Base-by-base conservation (phyloP, 116 monocot genomes). In the Papilionanthe hybrid region DNA sequence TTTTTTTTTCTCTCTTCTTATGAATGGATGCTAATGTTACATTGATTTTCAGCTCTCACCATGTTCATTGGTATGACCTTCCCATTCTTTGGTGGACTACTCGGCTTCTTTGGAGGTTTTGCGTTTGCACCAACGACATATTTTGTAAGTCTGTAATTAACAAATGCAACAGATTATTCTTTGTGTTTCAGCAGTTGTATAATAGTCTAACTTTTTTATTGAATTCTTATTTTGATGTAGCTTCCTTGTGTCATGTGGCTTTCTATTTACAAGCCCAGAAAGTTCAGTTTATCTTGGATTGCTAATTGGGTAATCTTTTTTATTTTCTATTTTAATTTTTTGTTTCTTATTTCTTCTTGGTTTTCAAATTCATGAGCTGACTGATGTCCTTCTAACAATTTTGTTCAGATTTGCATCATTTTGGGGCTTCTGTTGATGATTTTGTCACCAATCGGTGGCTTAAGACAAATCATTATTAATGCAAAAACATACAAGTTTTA, bases 91-190 rank as follows among this genome's bases (percentile, higher is more conserved):
- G 78, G 88, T 27, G 90, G 91, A 18, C 87, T 93, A 7, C 85
- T 91, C 19, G 88, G 91, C 32, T 93, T 93, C 82, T 90, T 93
- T 27, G 93, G 93, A 78, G 93, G 93, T 57, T 93, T 93, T 50
- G 93, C 91, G 17, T 85, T 91, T 28, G 91, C 93, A 9, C 93
- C 93, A 25, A 93, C 94, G 1, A 90, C 94, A 75, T 93, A 93
- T 63, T 93, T 85, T 66, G 93, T 93, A 89, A 91, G 85, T 42
- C 18, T 53, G 17, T 17, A 18, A 0, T 17, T 53, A 53, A 17
- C 17, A 18, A 53, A 53, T 53, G 13, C 4, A 53, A 17, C 15
- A 15, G 53, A 53, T 53, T 53, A 15, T 53, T 53, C 53, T 53
- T 45, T 45, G 7, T 45, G 10, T 6, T 45, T 13, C 53, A 53